Evolutionary conservation across 352 stramenopile species (phyloP), one percentile per base, ranked within the genome.

Genomic region (Phytophthora macrochlamydospora): DNA sequence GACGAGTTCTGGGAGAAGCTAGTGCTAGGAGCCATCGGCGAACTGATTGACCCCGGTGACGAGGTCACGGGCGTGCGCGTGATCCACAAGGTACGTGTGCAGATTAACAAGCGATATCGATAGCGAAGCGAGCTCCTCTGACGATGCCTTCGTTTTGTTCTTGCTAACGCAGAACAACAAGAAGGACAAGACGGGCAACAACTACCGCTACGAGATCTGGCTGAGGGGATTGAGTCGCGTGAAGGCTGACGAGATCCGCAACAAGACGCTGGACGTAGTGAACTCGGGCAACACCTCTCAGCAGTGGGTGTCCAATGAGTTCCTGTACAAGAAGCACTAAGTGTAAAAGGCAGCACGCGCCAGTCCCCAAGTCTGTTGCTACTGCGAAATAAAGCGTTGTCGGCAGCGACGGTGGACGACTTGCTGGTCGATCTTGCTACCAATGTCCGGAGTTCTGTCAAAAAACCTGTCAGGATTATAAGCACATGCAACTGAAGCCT

Each of bases 11-110:
- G 91, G 91, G 91, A 97, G 58, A 90, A 91, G 50, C 77, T 97
- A 65, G 89, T 97, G 67, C 78, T 97, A 61, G 85, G 87, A 51
- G 87, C 91, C 51, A 95, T 97, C 73, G 92, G 92, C 48, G 92
- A 97, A 69, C 81, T 89, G 5, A 91, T 97, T 40, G 90, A 97
- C 55, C 67, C 79, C 2, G 87, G 76, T 42, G 86, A 97, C 56
- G 89, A 97, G 64, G 87, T 97, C 66, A 97, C 89, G n/a, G 92
- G 92, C 50, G 87, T 95, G 33, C 90, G 92, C 63, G 82, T 97
- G 42, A 88, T 97, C 56, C 91, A 97, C 72, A 97, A 97, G 77
- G 86, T 94, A 68, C 13, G 67, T 29, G 48, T 24, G 38, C 3
- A 42, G 33, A 28, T 7, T 29, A 12, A 11, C 6, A 32, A 42